A percentile compares a stretch with the other conserved stretches of the same genome.
Evolutionary conservation across 2,329 filamentous ascomycete genomes (phyloP).

Genomic region (Cytospora piceicola): DNA sequence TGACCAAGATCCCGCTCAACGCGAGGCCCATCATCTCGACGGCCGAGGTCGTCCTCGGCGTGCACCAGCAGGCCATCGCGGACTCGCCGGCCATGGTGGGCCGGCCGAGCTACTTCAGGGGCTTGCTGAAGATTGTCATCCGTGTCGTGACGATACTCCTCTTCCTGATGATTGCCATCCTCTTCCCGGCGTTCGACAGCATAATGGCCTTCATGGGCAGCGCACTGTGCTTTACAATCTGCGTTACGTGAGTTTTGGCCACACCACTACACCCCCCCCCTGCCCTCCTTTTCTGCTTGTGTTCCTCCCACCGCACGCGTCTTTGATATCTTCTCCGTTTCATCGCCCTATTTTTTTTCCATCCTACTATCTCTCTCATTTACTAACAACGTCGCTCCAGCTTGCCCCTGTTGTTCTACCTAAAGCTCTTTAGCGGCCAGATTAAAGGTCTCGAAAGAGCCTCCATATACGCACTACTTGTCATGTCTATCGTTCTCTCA

Average conservation of each 20-base stretch:
- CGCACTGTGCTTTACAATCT: constrained; percentile 90
- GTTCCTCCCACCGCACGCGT: constrained; percentile 8
- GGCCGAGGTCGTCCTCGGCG: constrained; percentile 76
- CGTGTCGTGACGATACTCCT: constrained; percentile 69
- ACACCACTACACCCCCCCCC: neutral
- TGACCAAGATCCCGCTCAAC: constrained; percentile 94
- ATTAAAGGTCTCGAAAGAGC: constrained; percentile 66
- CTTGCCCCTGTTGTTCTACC: constrained; percentile 82
- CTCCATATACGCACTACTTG: constrained; percentile 70
- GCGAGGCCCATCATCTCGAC: constrained; percentile 87
- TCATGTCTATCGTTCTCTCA: constrained; percentile 71
- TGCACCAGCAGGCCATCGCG: constrained; percentile 59
- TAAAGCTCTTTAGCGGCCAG: constrained; percentile 83
- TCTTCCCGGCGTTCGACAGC: constrained; percentile 78
- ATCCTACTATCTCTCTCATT: neutral
- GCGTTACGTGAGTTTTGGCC: constrained; percentile 66
- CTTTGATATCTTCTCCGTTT: neutral
- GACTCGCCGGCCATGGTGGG: constrained; percentile 54
- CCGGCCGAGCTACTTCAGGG: constrained; percentile 60
- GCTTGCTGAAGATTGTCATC: constrained; percentile 61
- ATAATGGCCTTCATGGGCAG: constrained; percentile 92
- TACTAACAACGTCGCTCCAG: constrained; percentile 35
- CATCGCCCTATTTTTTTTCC: neutral
- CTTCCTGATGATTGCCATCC: constrained; percentile 73
- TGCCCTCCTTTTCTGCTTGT: neutral